Conservation (phyloP, 768 basidiomycete species). For the Cystobasidium tubakii region DNA sequence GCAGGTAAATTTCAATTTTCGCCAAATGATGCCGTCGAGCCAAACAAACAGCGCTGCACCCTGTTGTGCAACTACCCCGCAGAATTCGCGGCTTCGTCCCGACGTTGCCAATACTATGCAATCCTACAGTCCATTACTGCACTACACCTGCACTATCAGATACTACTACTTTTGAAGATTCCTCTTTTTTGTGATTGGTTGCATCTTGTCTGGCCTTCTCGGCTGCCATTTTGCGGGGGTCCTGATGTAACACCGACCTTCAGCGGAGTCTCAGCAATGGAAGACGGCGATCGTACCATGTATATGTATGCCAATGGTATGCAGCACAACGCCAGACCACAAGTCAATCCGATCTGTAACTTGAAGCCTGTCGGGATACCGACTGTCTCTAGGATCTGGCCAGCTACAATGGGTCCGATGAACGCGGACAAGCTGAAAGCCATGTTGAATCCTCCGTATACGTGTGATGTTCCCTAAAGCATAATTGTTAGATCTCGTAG, state of each 20-base stretch:
- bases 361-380: conserved; percentile 30
- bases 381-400: conserved; percentile 13
- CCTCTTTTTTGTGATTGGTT: neutral
- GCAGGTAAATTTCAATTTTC: neutral
- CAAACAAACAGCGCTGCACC: no score
- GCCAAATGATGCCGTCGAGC: no score
- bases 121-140: no score
- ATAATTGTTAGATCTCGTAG: neutral
- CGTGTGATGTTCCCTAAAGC: conserved; percentile 11
- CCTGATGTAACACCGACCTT: neutral
- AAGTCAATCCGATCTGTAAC: conserved; percentile 19
- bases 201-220: conserved; percentile 11
- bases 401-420: conserved; percentile 33
- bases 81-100: no score
- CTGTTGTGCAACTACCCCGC: no score
- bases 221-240: neutral
- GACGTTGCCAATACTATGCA: no score
- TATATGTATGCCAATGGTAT: conserved; percentile 22
- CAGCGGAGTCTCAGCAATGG: neutral
- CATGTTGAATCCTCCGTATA: conserved; percentile 32
- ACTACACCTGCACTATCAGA: no score
- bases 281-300: conserved; percentile 6
- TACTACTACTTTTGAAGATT: no score
- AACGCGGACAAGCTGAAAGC: conserved; percentile 21
- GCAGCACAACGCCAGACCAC: neutral